Base-by-base conservation (phyloP, 1,139 yeast species). In the Pichia sorboxylosa region DNA sequence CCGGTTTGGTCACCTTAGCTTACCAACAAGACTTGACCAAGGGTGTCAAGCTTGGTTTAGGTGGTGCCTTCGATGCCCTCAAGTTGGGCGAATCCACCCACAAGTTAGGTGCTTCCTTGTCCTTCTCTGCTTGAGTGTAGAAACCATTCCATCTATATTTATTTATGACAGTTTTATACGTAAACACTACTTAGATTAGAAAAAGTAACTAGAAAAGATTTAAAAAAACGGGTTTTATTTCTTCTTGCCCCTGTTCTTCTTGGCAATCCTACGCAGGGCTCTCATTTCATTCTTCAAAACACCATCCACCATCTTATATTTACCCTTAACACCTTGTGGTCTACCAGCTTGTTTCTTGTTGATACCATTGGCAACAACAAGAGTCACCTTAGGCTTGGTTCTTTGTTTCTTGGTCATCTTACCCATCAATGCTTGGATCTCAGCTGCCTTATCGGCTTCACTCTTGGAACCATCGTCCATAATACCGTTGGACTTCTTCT, bases 291-390 rank as follows among this genome's bases (percentile, higher is more conserved):
- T 90, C 82, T 92, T 90, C 80, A 85, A 66, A 15, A 79, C 82
- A 65, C 97, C 97, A 60, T 90, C 99, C 47, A 90, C 97, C 98
- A 92, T 90, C 78, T 84, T 90, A 65, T 90, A 90, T 55, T 84
- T 85, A 62, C 98, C 99, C 60, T 79, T 84, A 47, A 90, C 74
- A 53, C 98, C 99, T 61, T 75, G 80, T 23, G 99, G 99, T 62
- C 99, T 80, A 36, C 98, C 98, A 46, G 84, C 68, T 33, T 87
- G 62, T 41, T 95, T 94, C 55, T 66, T 79, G 57, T 87, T 87
- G 29, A 66, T 57, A 47, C 97, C 97, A 36, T 66, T 63, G n/a
- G 99, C 97, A 44, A 76, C 87, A 41, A 90, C 94, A 43, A 84
- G 69, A 0, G 94, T 82, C 25, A 84, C 82, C 66, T 79, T 78